Conservation (phyloP, 2,329 filamentous ascomycete genomes). For the Corniculantispora saksenae region DNA sequence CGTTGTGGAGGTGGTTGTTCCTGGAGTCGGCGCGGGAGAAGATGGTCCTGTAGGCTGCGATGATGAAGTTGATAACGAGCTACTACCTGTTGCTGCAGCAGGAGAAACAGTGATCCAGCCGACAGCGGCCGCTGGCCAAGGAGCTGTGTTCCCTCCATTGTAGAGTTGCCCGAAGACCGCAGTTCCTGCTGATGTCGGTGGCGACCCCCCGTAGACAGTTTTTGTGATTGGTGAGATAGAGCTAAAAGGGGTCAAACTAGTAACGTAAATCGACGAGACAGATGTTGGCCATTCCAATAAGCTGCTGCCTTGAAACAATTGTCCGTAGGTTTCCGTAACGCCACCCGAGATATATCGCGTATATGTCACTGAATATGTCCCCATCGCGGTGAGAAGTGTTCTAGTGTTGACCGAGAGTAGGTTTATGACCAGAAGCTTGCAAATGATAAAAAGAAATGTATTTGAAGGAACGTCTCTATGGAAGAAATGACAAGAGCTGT, state of each 20-base stretch:
- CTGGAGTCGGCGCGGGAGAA: not conserved
- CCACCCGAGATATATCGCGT: too few relatives aligned
- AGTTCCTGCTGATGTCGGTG: not conserved
- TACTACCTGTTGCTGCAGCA: not conserved
- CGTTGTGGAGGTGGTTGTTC: not conserved
- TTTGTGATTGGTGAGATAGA: not conserved
- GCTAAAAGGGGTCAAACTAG: not conserved
- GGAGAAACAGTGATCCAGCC: not conserved
- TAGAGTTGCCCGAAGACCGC: not conserved
- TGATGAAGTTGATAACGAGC: not conserved
- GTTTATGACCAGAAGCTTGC: too few relatives aligned
- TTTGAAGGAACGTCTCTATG: too few relatives aligned
- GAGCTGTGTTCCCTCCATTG: not conserved
- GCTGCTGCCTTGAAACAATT: not conserved
- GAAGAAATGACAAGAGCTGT: too few relatives aligned
- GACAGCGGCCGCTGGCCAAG: not conserved
- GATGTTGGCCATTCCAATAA: not conserved
- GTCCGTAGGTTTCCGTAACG: not conserved
- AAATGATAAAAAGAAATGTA: too few relatives aligned
- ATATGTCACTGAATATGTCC: too few relatives aligned
- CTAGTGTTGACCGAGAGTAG: not conserved
- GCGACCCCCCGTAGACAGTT: not conserved
- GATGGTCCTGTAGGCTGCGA: not conserved
- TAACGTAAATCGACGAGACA: not conserved
- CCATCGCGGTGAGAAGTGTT: not conserved